Conservation (phyloP, 495 filamentous ascomycete genomes). For the Hamigera avellanea region DNA sequence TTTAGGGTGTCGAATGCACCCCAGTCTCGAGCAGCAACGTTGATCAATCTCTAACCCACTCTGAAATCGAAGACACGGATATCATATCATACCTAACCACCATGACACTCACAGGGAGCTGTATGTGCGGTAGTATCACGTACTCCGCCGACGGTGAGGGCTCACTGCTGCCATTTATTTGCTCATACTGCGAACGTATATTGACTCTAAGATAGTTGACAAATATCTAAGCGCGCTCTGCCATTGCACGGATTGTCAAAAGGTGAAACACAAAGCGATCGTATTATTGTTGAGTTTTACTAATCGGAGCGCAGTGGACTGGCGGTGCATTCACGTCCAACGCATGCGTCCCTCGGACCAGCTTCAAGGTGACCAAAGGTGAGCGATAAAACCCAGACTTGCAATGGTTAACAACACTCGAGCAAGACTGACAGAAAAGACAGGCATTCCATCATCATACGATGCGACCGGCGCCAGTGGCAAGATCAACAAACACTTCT, state of each 20-base stretch:
- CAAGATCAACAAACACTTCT: constrained; percentile 39
- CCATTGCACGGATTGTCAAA: constrained; percentile 39
- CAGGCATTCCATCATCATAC: constrained; percentile 25
- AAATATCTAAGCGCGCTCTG: constrained; percentile 27
- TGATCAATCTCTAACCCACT: no score
- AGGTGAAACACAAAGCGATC: constrained; percentile 9
- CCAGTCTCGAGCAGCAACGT: no score
- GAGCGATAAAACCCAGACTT: not conserved
- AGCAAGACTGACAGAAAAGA: not conserved
- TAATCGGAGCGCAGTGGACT: constrained; percentile 23
- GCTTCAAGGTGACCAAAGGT: constrained; percentile 31
- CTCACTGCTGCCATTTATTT: not conserved
- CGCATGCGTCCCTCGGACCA: constrained; percentile 29
- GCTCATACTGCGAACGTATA: no score
- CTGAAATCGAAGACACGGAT: no score
- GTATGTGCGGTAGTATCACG: constrained; percentile 28
- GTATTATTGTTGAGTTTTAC: not conserved
- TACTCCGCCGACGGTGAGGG: constrained; percentile 21
- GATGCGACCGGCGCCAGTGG: constrained; percentile 25
- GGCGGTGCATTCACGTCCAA: constrained; percentile 37
- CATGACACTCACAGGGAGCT: constrained; percentile 28
- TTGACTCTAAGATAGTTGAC: constrained; percentile 12
- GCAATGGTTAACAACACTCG: not conserved
- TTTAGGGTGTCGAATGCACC: no score
- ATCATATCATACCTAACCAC: constrained; percentile 1